Conservation (phyloP, 805 yeast genomes). For the Wickerhamiella galacta region DNA sequence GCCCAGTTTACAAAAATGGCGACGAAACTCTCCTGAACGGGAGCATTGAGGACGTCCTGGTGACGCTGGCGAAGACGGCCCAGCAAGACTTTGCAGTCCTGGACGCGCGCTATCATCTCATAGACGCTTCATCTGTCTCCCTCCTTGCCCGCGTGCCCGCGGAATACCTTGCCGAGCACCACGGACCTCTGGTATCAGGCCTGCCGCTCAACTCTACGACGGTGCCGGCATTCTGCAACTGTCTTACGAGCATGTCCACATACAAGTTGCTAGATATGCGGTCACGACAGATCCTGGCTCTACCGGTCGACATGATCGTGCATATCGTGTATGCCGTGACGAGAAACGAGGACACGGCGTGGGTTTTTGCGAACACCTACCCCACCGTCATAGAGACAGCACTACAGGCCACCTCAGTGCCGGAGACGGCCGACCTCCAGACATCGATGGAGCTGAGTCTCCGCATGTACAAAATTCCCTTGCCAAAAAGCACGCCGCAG, state of each 20-base stretch:
- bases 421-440: constrained; percentile 6
- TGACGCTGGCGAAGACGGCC: constrained; percentile 3
- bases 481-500: constrained; percentile 2
- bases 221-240: constrained; percentile 10
- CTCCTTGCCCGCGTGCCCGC: constrained; percentile 13
- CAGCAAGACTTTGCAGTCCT: constrained; percentile 8
- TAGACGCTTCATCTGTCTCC: constrained; percentile 1
- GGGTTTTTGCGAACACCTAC: constrained; percentile 6
- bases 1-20: not conserved
- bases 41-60: constrained; percentile 7
- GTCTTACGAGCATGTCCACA: constrained; percentile 6
- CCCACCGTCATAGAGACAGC: constrained; percentile 7
- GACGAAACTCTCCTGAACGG: constrained; percentile 2
- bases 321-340: constrained; percentile 12
- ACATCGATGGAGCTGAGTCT: constrained; percentile 6
- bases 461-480: constrained; percentile 4
- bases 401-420: constrained; percentile 4
- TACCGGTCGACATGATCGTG: constrained; percentile 8
- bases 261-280: constrained; percentile 7
- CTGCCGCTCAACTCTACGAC: constrained; percentile 6
- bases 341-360: constrained; percentile 8
- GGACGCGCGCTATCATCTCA: constrained; percentile 8
- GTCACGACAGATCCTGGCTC: constrained; percentile 1
- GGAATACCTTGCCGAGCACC: constrained; percentile 7
- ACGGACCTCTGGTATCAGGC: constrained; percentile 3